phyloP scores from a whole-genome alignment of 164 flowering plant genomes.

The Annona squamosa region DNA sequence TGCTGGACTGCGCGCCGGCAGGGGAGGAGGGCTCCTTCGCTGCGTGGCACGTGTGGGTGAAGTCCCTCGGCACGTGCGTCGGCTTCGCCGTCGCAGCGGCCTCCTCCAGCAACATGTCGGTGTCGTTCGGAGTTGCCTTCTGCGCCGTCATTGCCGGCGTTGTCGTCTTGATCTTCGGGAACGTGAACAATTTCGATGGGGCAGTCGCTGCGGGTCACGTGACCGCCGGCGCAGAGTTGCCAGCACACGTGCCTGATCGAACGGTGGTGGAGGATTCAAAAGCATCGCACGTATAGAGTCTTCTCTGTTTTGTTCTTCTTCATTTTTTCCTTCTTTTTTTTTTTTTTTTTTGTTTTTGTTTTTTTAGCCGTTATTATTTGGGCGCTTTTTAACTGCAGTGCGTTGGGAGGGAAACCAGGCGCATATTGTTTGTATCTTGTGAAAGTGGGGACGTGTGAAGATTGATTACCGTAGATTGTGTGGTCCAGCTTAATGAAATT shows the following conservation, averaged over 20 bases:
- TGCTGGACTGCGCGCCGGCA: slow-evolving; percentile 51
- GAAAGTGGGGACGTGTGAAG: not conserved
- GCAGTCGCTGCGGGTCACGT: slow-evolving; percentile 58
- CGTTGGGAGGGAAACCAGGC: not conserved
- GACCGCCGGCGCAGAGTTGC: slow-evolving; percentile 14
- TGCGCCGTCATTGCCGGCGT: slow-evolving; percentile 21
- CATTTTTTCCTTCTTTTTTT: too few species aligned
- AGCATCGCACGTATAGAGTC: not conserved
- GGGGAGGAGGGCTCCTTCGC: slow-evolving; percentile 57
- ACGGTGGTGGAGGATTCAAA: not conserved
- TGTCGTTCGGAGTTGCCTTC: slow-evolving; percentile 37
- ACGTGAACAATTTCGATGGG: slow-evolving; percentile 45
- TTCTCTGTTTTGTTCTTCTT: not conserved
- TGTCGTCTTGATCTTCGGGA: slow-evolving; percentile 42
- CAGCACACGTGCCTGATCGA: not conserved
- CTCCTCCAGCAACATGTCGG: slow-evolving; percentile 20
- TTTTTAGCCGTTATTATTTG: too few species aligned
- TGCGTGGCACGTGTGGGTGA: slow-evolving; percentile 47
- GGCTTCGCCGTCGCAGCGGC: slow-evolving; percentile 48
- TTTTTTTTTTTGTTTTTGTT: too few species aligned
- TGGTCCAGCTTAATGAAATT: not conserved
- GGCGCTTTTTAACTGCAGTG: not conserved
- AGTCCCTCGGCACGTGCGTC: slow-evolving; percentile 31
- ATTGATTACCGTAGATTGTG: not conserved
- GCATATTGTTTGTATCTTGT: not conserved